Conservation (phyloP, 1,139 yeast genomes). For the Magnusiomyces suaveolens region DNA sequence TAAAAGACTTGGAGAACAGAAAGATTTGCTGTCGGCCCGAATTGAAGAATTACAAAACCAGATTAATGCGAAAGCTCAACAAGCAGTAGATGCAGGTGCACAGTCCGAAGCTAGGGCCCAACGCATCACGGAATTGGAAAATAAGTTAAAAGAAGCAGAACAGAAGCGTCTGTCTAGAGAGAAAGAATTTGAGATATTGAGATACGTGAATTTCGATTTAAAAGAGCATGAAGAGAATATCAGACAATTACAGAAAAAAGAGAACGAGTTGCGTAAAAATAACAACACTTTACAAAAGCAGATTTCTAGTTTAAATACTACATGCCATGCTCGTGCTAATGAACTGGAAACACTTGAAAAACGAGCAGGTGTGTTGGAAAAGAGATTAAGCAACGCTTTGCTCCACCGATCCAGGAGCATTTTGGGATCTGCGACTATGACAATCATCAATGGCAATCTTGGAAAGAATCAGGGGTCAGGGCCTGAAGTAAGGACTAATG, state of each 20-base stretch:
- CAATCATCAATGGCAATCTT: constrained; percentile 20
- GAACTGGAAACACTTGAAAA: constrained; percentile 25
- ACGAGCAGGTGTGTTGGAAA: constrained; percentile 26
- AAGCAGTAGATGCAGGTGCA: constrained; percentile 11
- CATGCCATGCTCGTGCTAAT: constrained; percentile 22
- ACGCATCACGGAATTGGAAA: neutral
- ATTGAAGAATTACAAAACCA: constrained; percentile 6
- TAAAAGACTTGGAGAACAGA: neutral
- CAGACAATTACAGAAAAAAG: constrained; percentile 14
- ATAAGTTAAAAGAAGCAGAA: constrained; percentile 14
- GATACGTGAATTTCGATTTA: constrained; percentile 12
- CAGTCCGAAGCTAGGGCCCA: neutral
- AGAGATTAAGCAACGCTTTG: constrained; percentile 23
- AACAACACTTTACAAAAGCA: constrained; percentile 22
- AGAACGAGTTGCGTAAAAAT: constrained; percentile 18
- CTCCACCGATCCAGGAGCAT: constrained; percentile 29
- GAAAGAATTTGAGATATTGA: constrained; percentile 12
- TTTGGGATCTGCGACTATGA: constrained; percentile 29
- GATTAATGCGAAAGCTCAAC: constrained; percentile 2
- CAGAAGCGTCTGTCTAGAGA: constrained; percentile 13
- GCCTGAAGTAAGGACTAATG: neutral
- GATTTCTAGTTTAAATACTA: constrained; percentile 22
- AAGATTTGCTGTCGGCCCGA: neutral
- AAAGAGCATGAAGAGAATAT: constrained; percentile 17
- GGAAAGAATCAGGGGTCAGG: neutral